Evolutionary conservation across 352 stramenopile species (phyloP).

Genomic region (Phytopythium oedochilum): DNA sequence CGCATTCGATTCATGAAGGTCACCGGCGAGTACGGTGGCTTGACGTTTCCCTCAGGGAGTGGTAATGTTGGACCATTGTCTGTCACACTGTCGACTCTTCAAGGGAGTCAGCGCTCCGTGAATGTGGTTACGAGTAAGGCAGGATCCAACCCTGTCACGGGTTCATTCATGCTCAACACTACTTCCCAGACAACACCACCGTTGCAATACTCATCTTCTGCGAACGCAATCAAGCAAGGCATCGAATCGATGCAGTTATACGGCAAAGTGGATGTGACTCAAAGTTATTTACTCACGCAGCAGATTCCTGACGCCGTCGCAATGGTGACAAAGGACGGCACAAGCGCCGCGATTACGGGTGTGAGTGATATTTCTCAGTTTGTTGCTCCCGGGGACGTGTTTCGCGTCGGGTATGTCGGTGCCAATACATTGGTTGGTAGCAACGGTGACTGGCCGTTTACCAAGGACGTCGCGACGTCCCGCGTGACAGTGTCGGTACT

Average conservation of each 20-base stretch:
- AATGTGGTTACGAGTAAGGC: conserved; percentile 48
- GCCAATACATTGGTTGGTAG: conserved; percentile 41
- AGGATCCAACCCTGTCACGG: conserved; percentile 45
- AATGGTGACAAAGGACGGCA: conserved; percentile 46
- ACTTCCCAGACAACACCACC: conserved; percentile 30
- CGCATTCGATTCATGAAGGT: conserved; percentile 68
- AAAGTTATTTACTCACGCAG: conserved; percentile 45
- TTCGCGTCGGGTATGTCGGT: conserved; percentile 50
- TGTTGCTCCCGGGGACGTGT: conserved; percentile 51
- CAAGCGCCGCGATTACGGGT: conserved; percentile 34
- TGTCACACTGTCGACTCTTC: conserved; percentile 27
- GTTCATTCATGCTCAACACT: conserved; percentile 48
- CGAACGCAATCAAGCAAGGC: conserved; percentile 56
- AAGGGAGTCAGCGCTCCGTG: conserved; percentile 40
- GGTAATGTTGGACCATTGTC: conserved; percentile 65
- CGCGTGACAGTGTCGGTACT: conserved; percentile 27
- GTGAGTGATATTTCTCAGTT: conserved; percentile 64
- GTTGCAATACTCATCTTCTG: conserved; percentile 52
- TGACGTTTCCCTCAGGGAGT: conserved; percentile 74
- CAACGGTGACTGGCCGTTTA: conserved; percentile 64
- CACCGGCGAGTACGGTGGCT: conserved; percentile 60
- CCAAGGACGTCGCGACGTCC: conserved; percentile 39
- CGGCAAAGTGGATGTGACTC: conserved; percentile 63
- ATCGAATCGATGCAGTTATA: conserved; percentile 78
- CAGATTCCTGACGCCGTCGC: conserved; percentile 49